Evolutionary conservation across 2,329 filamentous ascomycete species (phyloP), one percentile per base, ranked within the genome.

Genomic region (Alternaria longipes): DNA sequence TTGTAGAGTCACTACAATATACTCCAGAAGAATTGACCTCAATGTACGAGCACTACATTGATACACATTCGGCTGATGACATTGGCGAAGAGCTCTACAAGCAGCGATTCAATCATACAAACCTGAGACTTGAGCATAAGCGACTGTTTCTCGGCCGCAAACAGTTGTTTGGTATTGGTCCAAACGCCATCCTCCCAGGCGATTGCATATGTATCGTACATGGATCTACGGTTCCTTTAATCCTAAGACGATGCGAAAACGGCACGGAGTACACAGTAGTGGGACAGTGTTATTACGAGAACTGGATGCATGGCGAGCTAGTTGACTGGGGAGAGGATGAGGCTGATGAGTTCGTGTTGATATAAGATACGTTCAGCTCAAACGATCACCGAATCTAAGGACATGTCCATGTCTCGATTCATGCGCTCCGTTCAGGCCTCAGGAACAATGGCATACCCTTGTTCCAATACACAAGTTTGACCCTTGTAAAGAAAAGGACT

Each of bases 251-350:
- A 20, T 24, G 38, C 26, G 59, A 28, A 12, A 38, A 14, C 8
- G 18, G 8, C 11, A 40, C 36, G n/a, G 47, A 38, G 18, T 58
- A 40, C 16, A 58, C 26, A 20, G 44, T 57, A 12, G 24, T 41
- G 3, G 59, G 45, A 14, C 34, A 54, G 20, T 61, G 47, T 46
- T 52, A 47, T 20, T 18, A 58, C n/a, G 54, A 59, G 6, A 50
- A 22, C n/a, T 46, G 54, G 11, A 55, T 58, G 54, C 38, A 58
- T 34, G 54, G 61, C 30, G 54, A 64, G 20, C 28, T 30, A 20
- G 45, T 64, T 2, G 32, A 44, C n/a, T 61, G 54, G 28, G 49
- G 62, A 7, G 61, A 62, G 45, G 44, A 59, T 28, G 45, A 53
- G 34, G 59, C 61, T 34, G 50, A 58, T 26, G 50, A 54, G 16